These are phyloP conservation scores for Remersonia thermophila DNA, from an alignment of 2,329 filamentous ascomycete genomes.

Conservation along the genomic window DNA sequence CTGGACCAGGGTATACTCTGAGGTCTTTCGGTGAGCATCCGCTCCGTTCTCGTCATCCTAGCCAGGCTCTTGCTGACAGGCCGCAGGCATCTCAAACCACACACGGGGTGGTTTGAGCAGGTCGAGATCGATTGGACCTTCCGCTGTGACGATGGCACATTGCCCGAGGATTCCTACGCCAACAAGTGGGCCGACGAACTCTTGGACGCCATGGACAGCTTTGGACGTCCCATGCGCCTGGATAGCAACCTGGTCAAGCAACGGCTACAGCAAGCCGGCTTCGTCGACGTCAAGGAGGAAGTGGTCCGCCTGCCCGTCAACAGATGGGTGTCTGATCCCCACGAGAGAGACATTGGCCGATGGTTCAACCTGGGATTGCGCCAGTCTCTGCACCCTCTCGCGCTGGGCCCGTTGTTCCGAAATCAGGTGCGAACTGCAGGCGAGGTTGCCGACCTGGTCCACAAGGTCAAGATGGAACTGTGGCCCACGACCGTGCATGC, in stretches of 20 bases:
- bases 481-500: conserved; percentile 54
- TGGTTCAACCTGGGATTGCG: conserved; percentile 77
- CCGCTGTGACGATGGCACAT: conserved; percentile 53
- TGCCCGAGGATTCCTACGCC: conserved; percentile 45
- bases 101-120: conserved; percentile 73
- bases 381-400: conserved; percentile 60
- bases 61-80: conserved; percentile 12
- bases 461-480: conserved; percentile 54
- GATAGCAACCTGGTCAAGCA: conserved; percentile 38
- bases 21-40: conserved; percentile 53
- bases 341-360: conserved; percentile 55
- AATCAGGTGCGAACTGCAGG: conserved; percentile 46
- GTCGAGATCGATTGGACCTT: conserved; percentile 79
- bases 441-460: conserved; percentile 51
- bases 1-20: conserved; percentile 64
- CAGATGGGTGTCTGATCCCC: conserved; percentile 54
- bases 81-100: conserved; percentile 60
- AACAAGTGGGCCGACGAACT: conserved; percentile 59
- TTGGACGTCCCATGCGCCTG: conserved; percentile 53
- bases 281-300: conserved; percentile 64
- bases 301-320: conserved; percentile 60
- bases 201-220: conserved; percentile 52
- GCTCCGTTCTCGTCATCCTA: too few relatives aligned
- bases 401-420: conserved; percentile 59
- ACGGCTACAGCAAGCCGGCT: conserved; percentile 58